A percentile compares a stretch with the other conserved stretches of the same genome.
phyloP scores from a whole-genome alignment of 176 grass and related monocot species.

The Raddia distichophylla region DNA sequence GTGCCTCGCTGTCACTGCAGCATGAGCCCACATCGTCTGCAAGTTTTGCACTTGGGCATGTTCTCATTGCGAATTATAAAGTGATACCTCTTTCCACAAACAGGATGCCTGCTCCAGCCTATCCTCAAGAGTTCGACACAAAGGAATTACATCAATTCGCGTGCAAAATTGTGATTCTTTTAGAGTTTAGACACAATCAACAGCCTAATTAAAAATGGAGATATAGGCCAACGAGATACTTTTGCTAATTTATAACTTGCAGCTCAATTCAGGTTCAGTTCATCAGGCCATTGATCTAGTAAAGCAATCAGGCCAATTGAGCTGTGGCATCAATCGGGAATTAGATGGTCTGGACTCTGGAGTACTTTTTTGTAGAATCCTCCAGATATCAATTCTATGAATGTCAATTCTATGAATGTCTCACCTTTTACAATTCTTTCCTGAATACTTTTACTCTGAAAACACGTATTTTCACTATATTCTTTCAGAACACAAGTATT shows the following conservation, averaged over 20 bases:
- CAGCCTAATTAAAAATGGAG: neutral
- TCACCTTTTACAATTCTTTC: neutral
- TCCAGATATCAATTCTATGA: neutral
- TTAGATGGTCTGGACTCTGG: neutral
- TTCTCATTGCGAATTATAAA: conserved; percentile 67
- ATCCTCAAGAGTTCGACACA: conserved; percentile 28
- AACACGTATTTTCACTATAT: neutral
- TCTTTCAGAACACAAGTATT: too few species aligned
- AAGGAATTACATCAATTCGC: neutral
- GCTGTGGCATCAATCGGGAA: neutral
- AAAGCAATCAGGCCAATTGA: neutral
- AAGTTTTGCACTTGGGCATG: conserved; percentile 34
- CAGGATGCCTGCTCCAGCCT: conserved; percentile 84
- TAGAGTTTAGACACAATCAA: neutral
- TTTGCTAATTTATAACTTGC: neutral
- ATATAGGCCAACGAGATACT: neutral
- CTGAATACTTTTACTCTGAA: neutral
- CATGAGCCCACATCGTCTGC: conserved; percentile 52
- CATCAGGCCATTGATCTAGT: neutral
- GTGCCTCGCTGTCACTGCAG: too few species aligned
- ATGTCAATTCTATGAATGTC: too few species aligned
- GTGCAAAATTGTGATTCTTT: neutral
- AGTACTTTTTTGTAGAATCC: neutral
- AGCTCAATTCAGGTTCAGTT: neutral
- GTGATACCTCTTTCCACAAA: conserved; percentile 76